Conservation (phyloP, 2,329 filamentous ascomycete genomes). For the Colletotrichum musae region DNA sequence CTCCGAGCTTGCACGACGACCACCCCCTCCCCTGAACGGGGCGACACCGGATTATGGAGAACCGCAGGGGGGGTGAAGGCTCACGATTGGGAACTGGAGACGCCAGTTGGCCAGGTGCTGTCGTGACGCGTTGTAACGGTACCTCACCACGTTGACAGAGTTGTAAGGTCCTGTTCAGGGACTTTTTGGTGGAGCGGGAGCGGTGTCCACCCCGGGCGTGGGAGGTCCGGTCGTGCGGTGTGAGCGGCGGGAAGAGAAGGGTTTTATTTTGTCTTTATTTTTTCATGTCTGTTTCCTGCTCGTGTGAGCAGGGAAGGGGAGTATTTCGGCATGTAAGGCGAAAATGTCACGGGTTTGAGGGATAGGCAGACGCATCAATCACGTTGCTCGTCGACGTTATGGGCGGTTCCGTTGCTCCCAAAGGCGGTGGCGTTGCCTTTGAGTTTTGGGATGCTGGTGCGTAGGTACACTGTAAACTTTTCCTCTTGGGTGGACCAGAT, state of each 20-base stretch:
- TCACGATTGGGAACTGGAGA: conserved; percentile 17
- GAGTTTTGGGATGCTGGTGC: neutral
- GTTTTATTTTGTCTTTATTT: conserved; percentile 10
- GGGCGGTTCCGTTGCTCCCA: neutral
- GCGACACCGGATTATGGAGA: conserved; percentile 38
- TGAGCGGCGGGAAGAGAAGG: neutral
- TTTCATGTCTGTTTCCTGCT: neutral
- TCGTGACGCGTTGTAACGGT: conserved; percentile 16
- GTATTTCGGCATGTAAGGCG: conserved; percentile 8
- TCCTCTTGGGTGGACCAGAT: conserved; percentile 19
- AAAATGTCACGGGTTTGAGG: neutral
- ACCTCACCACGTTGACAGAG: conserved; percentile 22
- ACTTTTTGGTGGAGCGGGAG: conserved; percentile 13
- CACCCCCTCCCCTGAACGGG: conserved; percentile 26
- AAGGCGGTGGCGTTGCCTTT: neutral
- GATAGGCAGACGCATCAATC: neutral
- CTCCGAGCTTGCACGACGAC: neutral
- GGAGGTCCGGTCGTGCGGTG: conserved; percentile 17
- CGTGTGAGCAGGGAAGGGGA: conserved; percentile 16
- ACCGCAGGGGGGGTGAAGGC: conserved; percentile 27
- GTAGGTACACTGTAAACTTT: neutral
- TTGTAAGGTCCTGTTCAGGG: conserved; percentile 32
- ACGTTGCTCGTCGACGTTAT: neutral
- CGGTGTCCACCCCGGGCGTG: conserved; percentile 25
- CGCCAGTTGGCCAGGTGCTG: neutral